Evolutionary conservation across 1,284 basidiomycete genomes (phyloP).

Genomic region (Cutaneotrichosporon sp.): DNA sequence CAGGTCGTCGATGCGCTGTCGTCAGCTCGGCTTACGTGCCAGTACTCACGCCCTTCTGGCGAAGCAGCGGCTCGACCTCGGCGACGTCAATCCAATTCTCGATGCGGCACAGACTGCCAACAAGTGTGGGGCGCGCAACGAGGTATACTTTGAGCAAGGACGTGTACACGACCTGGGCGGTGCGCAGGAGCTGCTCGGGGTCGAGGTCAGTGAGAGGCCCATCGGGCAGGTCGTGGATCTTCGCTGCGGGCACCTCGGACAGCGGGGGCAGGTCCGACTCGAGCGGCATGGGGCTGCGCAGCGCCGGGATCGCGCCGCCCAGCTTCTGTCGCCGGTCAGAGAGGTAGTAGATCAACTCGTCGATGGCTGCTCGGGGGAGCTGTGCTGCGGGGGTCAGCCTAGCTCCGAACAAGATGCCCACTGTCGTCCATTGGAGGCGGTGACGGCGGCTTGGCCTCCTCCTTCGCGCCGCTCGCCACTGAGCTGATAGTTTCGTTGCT

Average conservation of each 20-base stretch:
- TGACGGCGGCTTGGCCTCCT: slow-evolving; percentile 8
- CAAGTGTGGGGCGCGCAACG: slow-evolving; percentile 69
- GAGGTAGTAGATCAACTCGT: slow-evolving; percentile 55
- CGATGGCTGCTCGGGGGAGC: slow-evolving; percentile 43
- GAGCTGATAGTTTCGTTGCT: slow-evolving; percentile 36
- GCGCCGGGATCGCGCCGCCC: slow-evolving; percentile 62
- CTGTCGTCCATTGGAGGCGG: slow-evolving; percentile 3
- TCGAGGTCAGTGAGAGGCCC: slow-evolving; percentile 63
- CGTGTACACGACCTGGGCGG: slow-evolving; percentile 92
- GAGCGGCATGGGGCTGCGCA: slow-evolving; percentile 62
- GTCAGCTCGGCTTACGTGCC: neutral
- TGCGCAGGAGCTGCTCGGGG: slow-evolving; percentile 72
- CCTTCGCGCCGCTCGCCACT: slow-evolving; percentile 8
- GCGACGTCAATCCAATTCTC: slow-evolving; percentile 97
- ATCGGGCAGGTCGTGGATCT: slow-evolving; percentile 64
- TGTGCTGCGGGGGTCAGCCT: neutral
- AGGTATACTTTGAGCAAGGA: slow-evolving; percentile 92
- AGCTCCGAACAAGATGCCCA: neutral
- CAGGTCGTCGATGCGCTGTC: slow-evolving; percentile 85
- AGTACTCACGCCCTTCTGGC: slow-evolving; percentile 64
- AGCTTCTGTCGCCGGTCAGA: slow-evolving; percentile 82
- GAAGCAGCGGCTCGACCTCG: slow-evolving; percentile 84
- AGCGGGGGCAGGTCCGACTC: slow-evolving; percentile 40
- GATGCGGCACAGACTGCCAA: slow-evolving; percentile 82
- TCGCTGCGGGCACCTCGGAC: slow-evolving; percentile 55